Conservation (phyloP, 2,329 filamentous ascomycete species). For the Rutstroemia sp. region DNA sequence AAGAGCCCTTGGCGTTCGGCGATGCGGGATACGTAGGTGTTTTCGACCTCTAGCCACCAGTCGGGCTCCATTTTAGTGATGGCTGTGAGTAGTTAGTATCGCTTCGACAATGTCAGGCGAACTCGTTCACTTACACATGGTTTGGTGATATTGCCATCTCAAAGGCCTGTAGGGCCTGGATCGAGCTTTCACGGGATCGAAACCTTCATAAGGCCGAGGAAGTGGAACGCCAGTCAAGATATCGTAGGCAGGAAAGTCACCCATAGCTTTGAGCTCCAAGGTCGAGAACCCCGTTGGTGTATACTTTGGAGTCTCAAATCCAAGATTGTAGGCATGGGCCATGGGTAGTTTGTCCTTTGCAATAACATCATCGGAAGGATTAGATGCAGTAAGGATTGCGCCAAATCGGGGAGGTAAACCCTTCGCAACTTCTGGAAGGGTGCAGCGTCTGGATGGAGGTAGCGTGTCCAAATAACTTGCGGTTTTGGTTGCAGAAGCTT, state of each 20-base stretch:
- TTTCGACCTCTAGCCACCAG: conserved; percentile 87
- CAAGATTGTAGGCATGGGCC: conserved; percentile 20
- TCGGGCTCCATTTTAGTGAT: conserved; percentile 71
- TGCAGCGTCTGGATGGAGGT: conserved; percentile 24
- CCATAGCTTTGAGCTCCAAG: conserved; percentile 60
- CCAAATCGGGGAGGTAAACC: conserved; percentile 14
- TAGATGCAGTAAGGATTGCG: conserved; percentile 12
- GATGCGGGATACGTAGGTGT: conserved; percentile 60
- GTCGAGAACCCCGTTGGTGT: conserved; percentile 64
- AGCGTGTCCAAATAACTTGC: conserved; percentile 13
- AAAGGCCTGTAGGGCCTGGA: conserved; percentile 76
- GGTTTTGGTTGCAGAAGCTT: conserved; percentile 3
- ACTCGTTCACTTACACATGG: conserved; percentile 63
- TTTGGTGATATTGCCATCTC: conserved; percentile 80
- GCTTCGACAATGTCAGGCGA: neutral
- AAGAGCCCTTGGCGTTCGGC: conserved; percentile 61
- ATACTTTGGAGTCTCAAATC: conserved; percentile 34
- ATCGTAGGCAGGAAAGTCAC: conserved; percentile 75
- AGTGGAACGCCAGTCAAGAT: conserved; percentile 66
- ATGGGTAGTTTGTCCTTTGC: conserved; percentile 21
- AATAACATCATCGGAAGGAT: conserved; percentile 16
- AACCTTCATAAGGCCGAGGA: conserved; percentile 55
- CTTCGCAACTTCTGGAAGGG: conserved; percentile 22
- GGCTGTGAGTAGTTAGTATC: conserved; percentile 39
- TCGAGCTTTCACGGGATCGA: conserved; percentile 60